These are phyloP conservation scores for Pisolithus thermaeus DNA, from an alignment of 1,284 basidiomycete genomes.

Conservation along the genomic window DNA sequence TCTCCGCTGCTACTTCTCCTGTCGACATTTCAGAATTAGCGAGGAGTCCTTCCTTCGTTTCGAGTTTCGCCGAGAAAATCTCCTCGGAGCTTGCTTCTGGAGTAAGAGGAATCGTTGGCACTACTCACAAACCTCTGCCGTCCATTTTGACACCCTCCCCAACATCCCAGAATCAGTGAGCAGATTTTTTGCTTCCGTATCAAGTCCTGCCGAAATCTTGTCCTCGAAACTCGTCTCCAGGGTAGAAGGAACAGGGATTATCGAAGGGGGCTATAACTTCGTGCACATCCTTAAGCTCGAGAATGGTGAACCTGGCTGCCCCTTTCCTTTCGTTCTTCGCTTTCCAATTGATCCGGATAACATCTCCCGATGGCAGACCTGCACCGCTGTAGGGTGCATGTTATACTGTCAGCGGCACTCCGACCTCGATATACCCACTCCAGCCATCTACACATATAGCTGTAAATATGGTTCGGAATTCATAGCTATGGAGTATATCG, in stretches of 20 bases:
- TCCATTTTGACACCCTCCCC: too few relatives aligned
- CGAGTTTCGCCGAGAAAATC: too few relatives aligned
- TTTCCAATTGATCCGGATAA: not conserved
- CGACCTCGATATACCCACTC: not conserved
- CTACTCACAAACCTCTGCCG: too few relatives aligned
- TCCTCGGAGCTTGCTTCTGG: too few relatives aligned
- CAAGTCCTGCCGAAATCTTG: not conserved
- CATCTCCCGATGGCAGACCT: not conserved
- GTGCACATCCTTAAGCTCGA: not conserved
- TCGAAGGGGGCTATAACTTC: not conserved
- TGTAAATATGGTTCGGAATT: too few relatives aligned
- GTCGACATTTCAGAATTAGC: too few relatives aligned
- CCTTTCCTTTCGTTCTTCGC: not conserved
- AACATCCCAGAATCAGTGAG: too few relatives aligned
- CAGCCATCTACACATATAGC: not conserved
- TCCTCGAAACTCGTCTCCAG: not conserved
- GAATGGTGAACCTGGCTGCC: not conserved
- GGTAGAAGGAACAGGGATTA: not conserved
- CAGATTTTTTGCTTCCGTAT: conserved; percentile 19
- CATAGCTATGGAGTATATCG: not conserved
- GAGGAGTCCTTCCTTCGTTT: too few relatives aligned
- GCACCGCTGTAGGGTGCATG: not conserved
- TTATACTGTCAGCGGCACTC: not conserved
- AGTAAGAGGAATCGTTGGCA: too few relatives aligned
- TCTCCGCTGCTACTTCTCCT: too few relatives aligned